Percentiles rank a stretch among this genome's conserved stretches.
These are phyloP conservation scores for Exutisphaerella laricina DNA, from an alignment of 2,329 filamentous ascomycete species.

Conservation along the genomic window DNA sequence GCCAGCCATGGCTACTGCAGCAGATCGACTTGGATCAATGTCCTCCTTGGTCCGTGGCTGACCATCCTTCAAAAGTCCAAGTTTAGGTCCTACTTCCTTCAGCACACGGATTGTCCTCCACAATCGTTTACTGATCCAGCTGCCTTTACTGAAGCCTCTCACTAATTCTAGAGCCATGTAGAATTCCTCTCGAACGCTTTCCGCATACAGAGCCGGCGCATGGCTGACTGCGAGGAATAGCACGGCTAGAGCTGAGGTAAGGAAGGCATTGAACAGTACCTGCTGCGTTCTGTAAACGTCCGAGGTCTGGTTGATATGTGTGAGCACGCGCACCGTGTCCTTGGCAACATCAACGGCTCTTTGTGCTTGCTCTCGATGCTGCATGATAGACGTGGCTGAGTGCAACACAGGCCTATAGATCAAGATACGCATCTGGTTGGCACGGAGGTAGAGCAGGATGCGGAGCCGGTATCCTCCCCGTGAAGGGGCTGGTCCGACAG, in stretches of 20 bases:
- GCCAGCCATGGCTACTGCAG: slow-evolving; percentile 61
- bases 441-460: slow-evolving; percentile 76
- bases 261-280: slow-evolving; percentile 74
- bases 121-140: slow-evolving; percentile 64
- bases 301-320: slow-evolving; percentile 64
- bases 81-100: slow-evolving; percentile 64
- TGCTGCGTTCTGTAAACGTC: slow-evolving; percentile 67
- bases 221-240: slow-evolving; percentile 73
- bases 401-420: slow-evolving; percentile 85
- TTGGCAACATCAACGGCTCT: slow-evolving; percentile 69
- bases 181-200: slow-evolving; percentile 66
- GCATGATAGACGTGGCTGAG: slow-evolving; percentile 74
- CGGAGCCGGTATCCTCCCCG: slow-evolving; percentile 68
- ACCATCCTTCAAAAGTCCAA: slow-evolving; percentile 49
- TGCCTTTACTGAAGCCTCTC: slow-evolving; percentile 64
- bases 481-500: slow-evolving; percentile 41
- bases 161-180: slow-evolving; percentile 72
- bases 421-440: slow-evolving; percentile 85
- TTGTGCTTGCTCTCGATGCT: slow-evolving; percentile 67
- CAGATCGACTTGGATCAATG: slow-evolving; percentile 54
- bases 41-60: slow-evolving; percentile 30
- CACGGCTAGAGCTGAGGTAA: slow-evolving; percentile 68
- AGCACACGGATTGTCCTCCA: slow-evolving; percentile 68
- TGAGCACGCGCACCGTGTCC: slow-evolving; percentile 67
- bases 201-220: slow-evolving; percentile 65